These are phyloP conservation scores for Beauveria sp. DNA, from an alignment of 2,329 filamentous ascomycete genomes.

Conservation along the genomic window DNA sequence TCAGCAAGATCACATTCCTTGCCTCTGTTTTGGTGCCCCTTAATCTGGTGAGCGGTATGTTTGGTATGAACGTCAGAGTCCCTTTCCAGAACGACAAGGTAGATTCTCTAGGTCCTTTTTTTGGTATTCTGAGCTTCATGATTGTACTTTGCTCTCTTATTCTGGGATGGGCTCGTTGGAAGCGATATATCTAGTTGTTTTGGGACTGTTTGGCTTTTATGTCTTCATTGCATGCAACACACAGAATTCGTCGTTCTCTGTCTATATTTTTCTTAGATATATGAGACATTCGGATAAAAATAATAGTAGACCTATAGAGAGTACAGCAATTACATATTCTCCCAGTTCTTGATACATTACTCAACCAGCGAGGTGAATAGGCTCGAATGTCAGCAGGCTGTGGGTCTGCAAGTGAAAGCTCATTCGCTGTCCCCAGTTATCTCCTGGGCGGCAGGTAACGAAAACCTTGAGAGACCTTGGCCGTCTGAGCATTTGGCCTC, in stretches of 20 bases:
- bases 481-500: background rate
- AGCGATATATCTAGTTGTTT: slow-evolving; percentile 36
- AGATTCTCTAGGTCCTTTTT: slow-evolving; percentile 48
- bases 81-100: slow-evolving; percentile 47
- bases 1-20: slow-evolving; percentile 91
- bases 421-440: slow-evolving; percentile 1
- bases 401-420: background rate
- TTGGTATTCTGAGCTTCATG: slow-evolving; percentile 45
- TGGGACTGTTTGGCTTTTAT: background rate
- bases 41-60: slow-evolving; percentile 81
- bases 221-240: background rate
- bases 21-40: slow-evolving; percentile 94
- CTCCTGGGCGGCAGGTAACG: background rate
- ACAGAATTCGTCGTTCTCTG: background rate
- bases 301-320: background rate
- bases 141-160: slow-evolving; percentile 42
- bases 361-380: background rate
- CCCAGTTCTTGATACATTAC: background rate
- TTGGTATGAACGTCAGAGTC: slow-evolving; percentile 80
- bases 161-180: slow-evolving; percentile 37
- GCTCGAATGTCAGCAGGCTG: background rate
- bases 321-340: background rate
- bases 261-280: background rate
- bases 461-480: background rate
- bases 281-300: background rate